Evolutionary conservation across 176 grass and related monocot genomes (phyloP), one percentile per base, ranked within the genome.

Genomic region (Typha latifolia): DNA sequence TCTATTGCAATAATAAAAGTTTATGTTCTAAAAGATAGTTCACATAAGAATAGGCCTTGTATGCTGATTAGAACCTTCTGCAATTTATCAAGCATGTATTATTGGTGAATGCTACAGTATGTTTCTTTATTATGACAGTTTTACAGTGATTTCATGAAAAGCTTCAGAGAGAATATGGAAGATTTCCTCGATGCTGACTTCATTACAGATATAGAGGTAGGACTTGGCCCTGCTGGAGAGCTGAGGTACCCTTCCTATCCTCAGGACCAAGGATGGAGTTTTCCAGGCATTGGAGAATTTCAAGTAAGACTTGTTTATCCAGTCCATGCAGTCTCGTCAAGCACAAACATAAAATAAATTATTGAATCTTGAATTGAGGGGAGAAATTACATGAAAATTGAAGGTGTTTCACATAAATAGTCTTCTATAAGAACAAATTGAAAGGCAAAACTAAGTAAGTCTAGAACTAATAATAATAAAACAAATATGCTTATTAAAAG

Each of bases 211-310:
- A 86, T 96, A 80, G 88, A 96, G 82, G 88, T 96, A 18, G 88
- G 93, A 47, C 81, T 97, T 47, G 88, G 93, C 51, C 93, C 93
- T 52, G 74, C 80, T 47, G 83, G 93, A 68, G 93, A 97, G 72
- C 79, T 92, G 80, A 91, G 93, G 64, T 97, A 97, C 70, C 93
- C 88, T 1, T 97, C 88, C 0, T 97, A 92, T 68, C 82, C 85
- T 52, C 68, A 84, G 69, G 75, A 63, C 56, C 88, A 97, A 27
- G 93, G 85, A 57, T 96, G 93, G 88, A 62, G 13, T 10, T 96
- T 57, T 84, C 93, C 93, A 66, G 93, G 93, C 62, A 70, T 97
- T 73, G 93, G 93, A 69, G 93, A 82, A 74, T 97, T 91, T 80
- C 84, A 89, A 61, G 91, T 85, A 63, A 86, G 82, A 15, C 3